phyloP scores from a whole-genome alignment of 345 rosid genomes.

The Linum trigynum region DNA sequence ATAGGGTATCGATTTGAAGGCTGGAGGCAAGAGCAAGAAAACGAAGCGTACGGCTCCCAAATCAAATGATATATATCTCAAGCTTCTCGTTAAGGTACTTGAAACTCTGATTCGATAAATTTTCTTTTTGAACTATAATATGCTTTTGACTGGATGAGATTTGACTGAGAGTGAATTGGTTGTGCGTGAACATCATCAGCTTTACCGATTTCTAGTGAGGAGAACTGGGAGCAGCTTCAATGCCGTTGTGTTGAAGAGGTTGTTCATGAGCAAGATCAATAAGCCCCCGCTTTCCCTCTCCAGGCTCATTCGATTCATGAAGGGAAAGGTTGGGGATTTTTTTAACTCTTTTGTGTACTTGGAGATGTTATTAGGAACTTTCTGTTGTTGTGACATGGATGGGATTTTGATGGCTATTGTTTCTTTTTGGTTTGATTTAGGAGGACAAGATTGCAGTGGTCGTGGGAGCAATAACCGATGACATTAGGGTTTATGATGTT shows the following conservation, averaged over 20 bases:
- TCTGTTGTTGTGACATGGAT: background rate
- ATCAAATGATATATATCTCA: background rate
- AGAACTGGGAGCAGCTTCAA: conserved; percentile 5
- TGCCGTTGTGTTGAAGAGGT: conserved; percentile 5
- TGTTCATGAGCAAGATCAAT: conserved; percentile 8
- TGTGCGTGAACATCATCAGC: background rate
- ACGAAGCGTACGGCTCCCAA: conserved; percentile 3
- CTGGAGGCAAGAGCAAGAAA: conserved; percentile 9
- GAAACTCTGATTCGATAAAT: background rate
- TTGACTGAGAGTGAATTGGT: background rate
- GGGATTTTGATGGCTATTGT: background rate
- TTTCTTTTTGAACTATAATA: background rate
- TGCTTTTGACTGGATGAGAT: background rate
- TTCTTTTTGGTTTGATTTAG: background rate
- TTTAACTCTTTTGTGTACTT: background rate
- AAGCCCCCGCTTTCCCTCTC: conserved; percentile 9
- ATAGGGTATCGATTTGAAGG: conserved; percentile 8
- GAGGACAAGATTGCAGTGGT: conserved; percentile 8
- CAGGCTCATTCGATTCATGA: conserved; percentile 1
- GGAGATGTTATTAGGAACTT: background rate
- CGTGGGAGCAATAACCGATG: conserved; percentile 2
- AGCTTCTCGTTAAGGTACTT: conserved; percentile 6
- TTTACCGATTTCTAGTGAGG: conserved; percentile 7
- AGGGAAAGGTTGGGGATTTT: background rate
- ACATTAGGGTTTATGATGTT: conserved; percentile 7